A percentile compares a stretch with the other conserved stretches of the same genome.
Conservation (phyloP, 352 stramenopile genomes). For the Globisporangium megalacanthum region DNA sequence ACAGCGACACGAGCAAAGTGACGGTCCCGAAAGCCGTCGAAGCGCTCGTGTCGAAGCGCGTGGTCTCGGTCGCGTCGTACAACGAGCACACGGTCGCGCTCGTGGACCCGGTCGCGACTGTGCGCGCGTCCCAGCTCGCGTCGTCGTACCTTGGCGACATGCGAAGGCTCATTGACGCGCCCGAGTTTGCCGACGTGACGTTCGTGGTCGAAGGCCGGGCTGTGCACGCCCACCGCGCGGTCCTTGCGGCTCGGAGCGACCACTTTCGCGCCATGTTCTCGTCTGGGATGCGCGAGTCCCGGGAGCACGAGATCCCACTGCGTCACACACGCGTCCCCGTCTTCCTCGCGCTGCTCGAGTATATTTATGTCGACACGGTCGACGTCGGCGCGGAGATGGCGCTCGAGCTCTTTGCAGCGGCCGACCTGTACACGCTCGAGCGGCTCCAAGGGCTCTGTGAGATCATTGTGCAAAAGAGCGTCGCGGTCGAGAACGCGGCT, state of each 20-base stretch:
- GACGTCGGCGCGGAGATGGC: conserved; percentile 90
- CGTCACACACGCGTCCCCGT: conserved; percentile 87
- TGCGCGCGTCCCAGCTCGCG: conserved; percentile 72
- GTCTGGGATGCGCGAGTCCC: conserved; percentile 91
- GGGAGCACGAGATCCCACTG: conserved; percentile 84
- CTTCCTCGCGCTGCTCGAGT: conserved; percentile 94
- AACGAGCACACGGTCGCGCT: conserved; percentile 96
- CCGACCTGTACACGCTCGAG: conserved; percentile 94
- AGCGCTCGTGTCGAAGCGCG: conserved; percentile 86
- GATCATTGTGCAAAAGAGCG: conserved; percentile 87
- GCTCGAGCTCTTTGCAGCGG: conserved; percentile 92
- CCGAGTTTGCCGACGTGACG: conserved; percentile 83
- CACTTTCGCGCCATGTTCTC: conserved; percentile 94
- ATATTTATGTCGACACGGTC: conserved; percentile 96
- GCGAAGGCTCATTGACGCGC: conserved; percentile 89
- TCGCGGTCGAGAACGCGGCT: conserved; percentile 85
- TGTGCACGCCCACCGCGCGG: conserved; percentile 84
- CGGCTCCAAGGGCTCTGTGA: conserved; percentile 90
- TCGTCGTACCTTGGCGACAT: conserved; percentile 89
- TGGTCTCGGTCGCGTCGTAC: conserved; percentile 96
- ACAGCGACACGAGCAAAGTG: conserved; percentile 93
- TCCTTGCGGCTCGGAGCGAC: conserved; percentile 91
- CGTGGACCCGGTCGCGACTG: conserved; percentile 71
- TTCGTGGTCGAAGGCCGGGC: conserved; percentile 85
- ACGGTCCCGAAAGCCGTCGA: conserved; percentile 92